A percentile compares a stretch with the other conserved stretches of the same genome.
Conservation (phyloP, 1,284 basidiomycete species). For the Moesziomyces aphidis region DNA sequence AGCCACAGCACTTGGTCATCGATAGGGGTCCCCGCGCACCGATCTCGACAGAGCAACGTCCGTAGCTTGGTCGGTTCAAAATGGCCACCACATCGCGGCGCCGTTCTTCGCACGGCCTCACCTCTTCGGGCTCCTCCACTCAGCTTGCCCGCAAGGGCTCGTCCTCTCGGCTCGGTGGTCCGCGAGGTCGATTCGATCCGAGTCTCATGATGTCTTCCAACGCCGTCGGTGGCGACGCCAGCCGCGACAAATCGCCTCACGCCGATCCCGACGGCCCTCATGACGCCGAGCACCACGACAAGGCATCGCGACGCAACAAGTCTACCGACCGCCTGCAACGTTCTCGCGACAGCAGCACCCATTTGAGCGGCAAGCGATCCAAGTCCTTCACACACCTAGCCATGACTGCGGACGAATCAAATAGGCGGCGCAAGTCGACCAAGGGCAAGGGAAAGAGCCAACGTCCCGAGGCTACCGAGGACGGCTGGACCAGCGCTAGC, state of each 20-base stretch:
- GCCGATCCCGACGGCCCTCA: constrained; percentile 17
- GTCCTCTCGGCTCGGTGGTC: constrained; percentile 31
- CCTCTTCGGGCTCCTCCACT: constrained; percentile 46
- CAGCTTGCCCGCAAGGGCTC: constrained; percentile 45
- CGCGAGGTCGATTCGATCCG: constrained; percentile 50
- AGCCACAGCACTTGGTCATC: too few relatives aligned
- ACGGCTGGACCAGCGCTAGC: constrained; percentile 56
- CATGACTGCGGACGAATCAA: constrained; percentile 28
- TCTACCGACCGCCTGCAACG: constrained; percentile 54
- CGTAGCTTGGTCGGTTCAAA: constrained; percentile 2
- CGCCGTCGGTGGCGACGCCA: constrained; percentile 14
- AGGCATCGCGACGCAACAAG: constrained; percentile 37
- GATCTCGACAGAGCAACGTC: not conserved
- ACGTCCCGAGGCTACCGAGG: constrained; percentile 32
- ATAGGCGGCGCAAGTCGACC: constrained; percentile 32
- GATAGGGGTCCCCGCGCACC: too few relatives aligned
- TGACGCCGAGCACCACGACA: constrained; percentile 16
- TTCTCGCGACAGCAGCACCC: constrained; percentile 45
- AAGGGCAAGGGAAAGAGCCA: constrained; percentile 25
- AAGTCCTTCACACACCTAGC: constrained; percentile 55
- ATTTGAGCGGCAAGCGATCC: constrained; percentile 50
- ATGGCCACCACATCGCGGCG: constrained; percentile 44
- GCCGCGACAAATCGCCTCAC: constrained; percentile 23
- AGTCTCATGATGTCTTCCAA: constrained; percentile 57
- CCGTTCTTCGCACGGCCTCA: constrained; percentile 37